Evolutionary conservation across 371 early-diverging fungal genomes (phyloP).

Genomic region (Lichtheimia hyalospora): DNA sequence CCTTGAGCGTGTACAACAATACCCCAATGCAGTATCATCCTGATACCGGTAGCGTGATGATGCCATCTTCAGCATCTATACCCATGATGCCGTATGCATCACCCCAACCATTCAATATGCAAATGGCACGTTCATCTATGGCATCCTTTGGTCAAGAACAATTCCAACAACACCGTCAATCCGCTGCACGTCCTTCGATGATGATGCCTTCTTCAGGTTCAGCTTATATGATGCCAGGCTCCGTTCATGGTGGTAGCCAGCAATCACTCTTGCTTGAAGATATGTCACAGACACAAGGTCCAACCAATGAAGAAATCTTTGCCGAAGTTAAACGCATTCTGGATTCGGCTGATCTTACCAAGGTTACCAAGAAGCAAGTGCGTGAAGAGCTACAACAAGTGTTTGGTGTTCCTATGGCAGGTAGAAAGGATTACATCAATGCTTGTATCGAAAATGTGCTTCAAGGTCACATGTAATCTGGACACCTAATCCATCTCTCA

Average conservation of each 20-base stretch:
- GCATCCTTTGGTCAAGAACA: slow-evolving; percentile 12
- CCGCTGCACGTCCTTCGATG: slow-evolving; percentile 17
- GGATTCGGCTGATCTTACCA: slow-evolving; percentile 73
- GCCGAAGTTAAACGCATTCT: slow-evolving; percentile 76
- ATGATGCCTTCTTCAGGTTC: slow-evolving; percentile 14
- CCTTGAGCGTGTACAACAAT: slow-evolving; percentile 21
- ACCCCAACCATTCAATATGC: slow-evolving; percentile 6
- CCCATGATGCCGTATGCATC: slow-evolving; percentile 35
- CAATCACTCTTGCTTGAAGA: slow-evolving; percentile 41
- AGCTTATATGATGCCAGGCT: slow-evolving; percentile 9
- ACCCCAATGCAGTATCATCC: slow-evolving; percentile 16
- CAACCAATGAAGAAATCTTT: slow-evolving; percentile 78
- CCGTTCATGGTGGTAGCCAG: slow-evolving; percentile 14
- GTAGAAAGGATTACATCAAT: slow-evolving; percentile 58
- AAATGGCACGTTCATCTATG: slow-evolving; percentile 13
- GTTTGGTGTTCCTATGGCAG: slow-evolving; percentile 48
- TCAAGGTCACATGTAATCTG: slow-evolving; percentile 35
- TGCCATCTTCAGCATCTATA: slow-evolving; percentile 29
- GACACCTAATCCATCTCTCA: background rate
- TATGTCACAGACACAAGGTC: slow-evolving; percentile 21
- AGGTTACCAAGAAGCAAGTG: slow-evolving; percentile 82
- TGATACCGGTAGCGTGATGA: slow-evolving; percentile 11
- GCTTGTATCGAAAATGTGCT: slow-evolving; percentile 47
- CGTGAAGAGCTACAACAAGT: slow-evolving; percentile 41
- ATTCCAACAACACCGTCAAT: slow-evolving; percentile 16